Evolutionary conservation across 1,284 basidiomycete genomes (phyloP).

Genomic region (Agroathelia rolfsii): DNA sequence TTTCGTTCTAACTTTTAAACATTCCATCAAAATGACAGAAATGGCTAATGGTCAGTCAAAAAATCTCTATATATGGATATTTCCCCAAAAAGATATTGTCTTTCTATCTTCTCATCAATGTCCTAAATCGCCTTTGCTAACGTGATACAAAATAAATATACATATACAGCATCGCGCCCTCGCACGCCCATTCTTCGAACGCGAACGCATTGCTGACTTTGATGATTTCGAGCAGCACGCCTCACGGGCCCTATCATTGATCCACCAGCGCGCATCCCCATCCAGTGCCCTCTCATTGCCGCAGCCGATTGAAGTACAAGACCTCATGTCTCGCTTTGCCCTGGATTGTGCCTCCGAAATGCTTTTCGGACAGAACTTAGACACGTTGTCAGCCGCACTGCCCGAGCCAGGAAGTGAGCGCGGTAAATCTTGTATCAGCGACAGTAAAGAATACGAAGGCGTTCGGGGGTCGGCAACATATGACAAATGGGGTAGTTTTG

Average conservation of each 20-base stretch:
- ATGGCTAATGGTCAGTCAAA: constrained; percentile 41
- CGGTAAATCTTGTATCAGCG: too few species aligned
- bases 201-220: constrained; percentile 61
- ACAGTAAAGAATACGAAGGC: constrained; percentile 32
- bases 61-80: constrained; percentile 4
- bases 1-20: too few species aligned
- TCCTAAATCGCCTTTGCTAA: constrained; percentile 2
- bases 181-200: constrained; percentile 64
- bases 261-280: too few species aligned
- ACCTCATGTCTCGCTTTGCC: constrained; percentile 59
- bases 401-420: constrained; percentile 42
- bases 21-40: constrained; percentile 20
- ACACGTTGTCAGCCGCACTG: constrained; percentile 46
- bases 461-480: constrained; percentile 51
- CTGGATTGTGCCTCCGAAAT: constrained; percentile 65
- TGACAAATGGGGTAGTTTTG: constrained; percentile 54
- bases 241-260: constrained; percentile 35
- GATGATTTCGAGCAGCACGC: constrained; percentile 53
- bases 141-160: constrained; percentile 9
- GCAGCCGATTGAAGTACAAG: constrained; percentile 50
- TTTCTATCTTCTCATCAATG: constrained; percentile 2
- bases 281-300: constrained; percentile 25
- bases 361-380: constrained; percentile 51
- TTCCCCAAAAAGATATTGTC: too few species aligned
- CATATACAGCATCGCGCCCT: constrained; percentile 47